These are phyloP conservation scores for Podaxis sp. DNA, from an alignment of 768 basidiomycete species.

Conservation along the genomic window DNA sequence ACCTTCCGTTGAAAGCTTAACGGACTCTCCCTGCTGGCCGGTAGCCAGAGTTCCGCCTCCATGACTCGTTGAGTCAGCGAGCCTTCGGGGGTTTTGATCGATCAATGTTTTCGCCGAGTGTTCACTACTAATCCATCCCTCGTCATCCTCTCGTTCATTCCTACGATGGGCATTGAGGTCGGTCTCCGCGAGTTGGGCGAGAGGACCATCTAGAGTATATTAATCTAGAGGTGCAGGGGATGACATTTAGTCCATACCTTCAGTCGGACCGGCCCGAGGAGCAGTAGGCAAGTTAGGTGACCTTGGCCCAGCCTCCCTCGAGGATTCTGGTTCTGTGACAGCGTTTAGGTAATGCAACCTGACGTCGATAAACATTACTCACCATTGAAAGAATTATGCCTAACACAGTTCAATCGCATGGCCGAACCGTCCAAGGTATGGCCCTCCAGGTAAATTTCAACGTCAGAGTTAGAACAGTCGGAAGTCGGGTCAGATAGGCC, in stretches of 20 bases:
- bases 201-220: neutral
- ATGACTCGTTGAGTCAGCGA: neutral
- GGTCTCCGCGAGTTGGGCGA: neutral
- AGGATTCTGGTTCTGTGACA: neutral
- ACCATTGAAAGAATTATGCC: conserved; percentile 16
- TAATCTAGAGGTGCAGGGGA: neutral
- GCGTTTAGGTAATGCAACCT: neutral
- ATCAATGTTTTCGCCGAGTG: neutral
- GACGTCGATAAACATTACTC: conserved; percentile 6
- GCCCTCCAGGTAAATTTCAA: conserved; percentile 37
- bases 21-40: conserved; percentile 3
- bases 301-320: neutral
- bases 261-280: neutral
- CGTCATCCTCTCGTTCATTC: neutral
- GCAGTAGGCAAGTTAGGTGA: neutral
- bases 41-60: neutral
- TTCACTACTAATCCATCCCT: conserved; percentile 7
- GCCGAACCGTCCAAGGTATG: conserved; percentile 32
- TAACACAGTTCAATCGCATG: conserved; percentile 22
- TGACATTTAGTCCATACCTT: neutral
- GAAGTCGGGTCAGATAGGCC: conserved; percentile 5
- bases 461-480: conserved; percentile 22
- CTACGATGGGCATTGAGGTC: neutral
- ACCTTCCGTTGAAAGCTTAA: conserved; percentile 3
- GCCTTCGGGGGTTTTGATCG: neutral